Percentiles rank a stretch among this genome's conserved stretches.
Conservation (phyloP, 2,329 filamentous ascomycete genomes). For the Pseudopyrenochaeta lycopersici region DNA sequence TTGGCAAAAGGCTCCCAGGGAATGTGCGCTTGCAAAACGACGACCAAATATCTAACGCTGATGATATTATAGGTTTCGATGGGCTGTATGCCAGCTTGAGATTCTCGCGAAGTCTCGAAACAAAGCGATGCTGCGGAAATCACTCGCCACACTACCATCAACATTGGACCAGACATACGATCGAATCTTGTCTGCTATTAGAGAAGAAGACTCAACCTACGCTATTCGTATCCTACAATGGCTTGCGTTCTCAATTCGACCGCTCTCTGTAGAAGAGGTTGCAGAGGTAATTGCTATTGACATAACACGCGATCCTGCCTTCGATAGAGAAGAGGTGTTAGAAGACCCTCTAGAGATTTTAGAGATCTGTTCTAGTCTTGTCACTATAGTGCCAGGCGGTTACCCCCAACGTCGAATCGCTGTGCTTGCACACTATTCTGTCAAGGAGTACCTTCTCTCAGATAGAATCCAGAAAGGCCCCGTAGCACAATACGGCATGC, state of each 20-base stretch:
- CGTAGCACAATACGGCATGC: conserved; percentile 33
- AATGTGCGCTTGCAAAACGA: conserved; percentile 31
- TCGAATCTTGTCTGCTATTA: conserved; percentile 33
- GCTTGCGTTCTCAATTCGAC: conserved; percentile 33
- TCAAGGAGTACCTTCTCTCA: conserved; percentile 47
- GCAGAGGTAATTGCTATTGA: conserved; percentile 40
- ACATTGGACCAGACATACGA: conserved; percentile 42
- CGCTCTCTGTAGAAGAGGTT: conserved; percentile 31
- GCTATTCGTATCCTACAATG: conserved; percentile 34
- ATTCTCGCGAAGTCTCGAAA: conserved; percentile 28
- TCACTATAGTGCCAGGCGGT: conserved; percentile 26
- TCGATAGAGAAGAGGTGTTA: conserved; percentile 46
- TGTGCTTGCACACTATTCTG: conserved; percentile 45
- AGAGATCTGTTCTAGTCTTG: conserved; percentile 43
- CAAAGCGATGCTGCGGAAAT: conserved; percentile 21
- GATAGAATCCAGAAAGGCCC: conserved; percentile 29
- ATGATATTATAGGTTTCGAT: conserved; percentile 35
- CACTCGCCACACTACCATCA: conserved; percentile 30
- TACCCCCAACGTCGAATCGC: conserved; percentile 8
- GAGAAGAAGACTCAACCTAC: conserved; percentile 20
- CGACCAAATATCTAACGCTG: conserved; percentile 1
- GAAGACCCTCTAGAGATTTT: conserved; percentile 43
- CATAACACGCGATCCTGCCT: conserved; percentile 28
- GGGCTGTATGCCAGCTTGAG: conserved; percentile 38
- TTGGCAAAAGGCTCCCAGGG: conserved; percentile 36